Conservation (phyloP, 495 filamentous ascomycete genomes). For the Neurospora sp. region DNA sequence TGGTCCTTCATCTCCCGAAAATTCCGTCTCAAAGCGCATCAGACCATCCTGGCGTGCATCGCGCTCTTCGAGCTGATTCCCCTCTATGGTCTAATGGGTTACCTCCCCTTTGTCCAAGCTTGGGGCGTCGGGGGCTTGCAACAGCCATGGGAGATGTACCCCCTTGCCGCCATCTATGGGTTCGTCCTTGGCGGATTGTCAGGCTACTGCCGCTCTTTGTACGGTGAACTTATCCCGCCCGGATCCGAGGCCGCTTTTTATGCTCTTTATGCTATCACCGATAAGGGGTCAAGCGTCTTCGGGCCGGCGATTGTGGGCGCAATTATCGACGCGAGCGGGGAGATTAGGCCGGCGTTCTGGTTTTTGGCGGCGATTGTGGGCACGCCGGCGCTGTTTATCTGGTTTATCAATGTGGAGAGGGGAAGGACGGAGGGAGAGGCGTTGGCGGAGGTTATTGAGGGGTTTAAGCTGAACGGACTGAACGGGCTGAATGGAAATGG, state of each 20-base stretch:
- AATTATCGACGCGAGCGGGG: slow-evolving; percentile 80
- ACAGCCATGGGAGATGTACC: slow-evolving; percentile 95
- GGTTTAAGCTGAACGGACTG: slow-evolving; percentile 24
- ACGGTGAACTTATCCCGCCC: slow-evolving; percentile 83
- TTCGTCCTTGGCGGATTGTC: slow-evolving; percentile 89
- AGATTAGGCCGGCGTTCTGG: slow-evolving; percentile 87
- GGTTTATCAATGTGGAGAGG: slow-evolving; percentile 78
- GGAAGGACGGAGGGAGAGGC: slow-evolving; percentile 69
- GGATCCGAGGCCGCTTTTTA: slow-evolving; percentile 95
- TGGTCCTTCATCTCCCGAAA: slow-evolving; percentile 68
- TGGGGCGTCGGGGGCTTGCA: slow-evolving; percentile 77
- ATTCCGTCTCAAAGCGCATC: slow-evolving; percentile 58
- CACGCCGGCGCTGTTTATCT: slow-evolving; percentile 74
- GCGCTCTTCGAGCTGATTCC: slow-evolving; percentile 86
- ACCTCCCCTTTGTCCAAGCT: slow-evolving; percentile 66
- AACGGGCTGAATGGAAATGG: neutral
- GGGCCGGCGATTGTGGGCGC: slow-evolving; percentile 88
- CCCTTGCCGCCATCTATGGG: slow-evolving; percentile 80
- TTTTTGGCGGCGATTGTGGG: slow-evolving; percentile 80
- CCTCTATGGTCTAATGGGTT: slow-evolving; percentile 82
- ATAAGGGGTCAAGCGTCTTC: slow-evolving; percentile 92
- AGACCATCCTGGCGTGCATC: slow-evolving; percentile 88
- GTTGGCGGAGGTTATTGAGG: slow-evolving; percentile 58
- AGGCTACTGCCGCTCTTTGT: slow-evolving; percentile 87
- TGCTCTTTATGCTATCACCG: slow-evolving; percentile 92